phyloP scores from a whole-genome alignment of 495 filamentous ascomycete species.

The Mycothermus thermophilus region DNA sequence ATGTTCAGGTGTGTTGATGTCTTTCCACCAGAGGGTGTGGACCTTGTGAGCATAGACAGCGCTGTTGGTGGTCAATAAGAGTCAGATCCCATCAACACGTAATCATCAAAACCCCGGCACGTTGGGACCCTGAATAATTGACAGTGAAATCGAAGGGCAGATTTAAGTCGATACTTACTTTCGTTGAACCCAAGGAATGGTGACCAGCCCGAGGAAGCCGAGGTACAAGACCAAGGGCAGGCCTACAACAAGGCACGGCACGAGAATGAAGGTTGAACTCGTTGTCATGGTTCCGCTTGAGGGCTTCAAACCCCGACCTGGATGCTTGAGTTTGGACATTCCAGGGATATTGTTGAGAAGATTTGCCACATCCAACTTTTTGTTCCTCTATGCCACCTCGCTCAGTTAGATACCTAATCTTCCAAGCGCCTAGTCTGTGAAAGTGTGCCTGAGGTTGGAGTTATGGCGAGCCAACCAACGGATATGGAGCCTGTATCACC shows the following conservation, averaged over 20 bases:
- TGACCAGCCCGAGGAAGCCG: conserved; percentile 31
- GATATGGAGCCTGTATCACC: too few relatives aligned
- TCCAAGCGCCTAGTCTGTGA: too few relatives aligned
- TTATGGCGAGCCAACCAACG: too few relatives aligned
- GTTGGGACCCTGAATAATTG: too few relatives aligned
- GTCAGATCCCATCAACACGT: too few relatives aligned
- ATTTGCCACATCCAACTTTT: too few relatives aligned
- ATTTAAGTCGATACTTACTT: conserved; percentile 35
- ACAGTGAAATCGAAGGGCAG: too few relatives aligned
- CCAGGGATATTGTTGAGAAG: too few relatives aligned
- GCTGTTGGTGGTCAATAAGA: conserved; percentile 26
- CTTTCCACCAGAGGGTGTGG: conserved; percentile 51
- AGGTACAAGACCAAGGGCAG: conserved; percentile 28
- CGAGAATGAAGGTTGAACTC: conserved; percentile 5
- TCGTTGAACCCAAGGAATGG: conserved; percentile 41
- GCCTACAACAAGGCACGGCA: conserved; percentile 28
- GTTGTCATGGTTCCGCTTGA: conserved; percentile 1
- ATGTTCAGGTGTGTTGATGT: conserved; percentile 55
- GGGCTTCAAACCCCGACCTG: background rate
- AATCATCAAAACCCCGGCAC: too few relatives aligned
- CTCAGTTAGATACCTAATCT: too few relatives aligned
- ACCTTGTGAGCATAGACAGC: conserved; percentile 66
- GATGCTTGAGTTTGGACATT: conserved; percentile 1
- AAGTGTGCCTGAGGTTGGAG: too few relatives aligned
- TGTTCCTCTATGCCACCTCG: too few relatives aligned